phyloP scores from a whole-genome alignment of 805 yeast genomes.

The Maudiozyma pseudohumilis region DNA sequence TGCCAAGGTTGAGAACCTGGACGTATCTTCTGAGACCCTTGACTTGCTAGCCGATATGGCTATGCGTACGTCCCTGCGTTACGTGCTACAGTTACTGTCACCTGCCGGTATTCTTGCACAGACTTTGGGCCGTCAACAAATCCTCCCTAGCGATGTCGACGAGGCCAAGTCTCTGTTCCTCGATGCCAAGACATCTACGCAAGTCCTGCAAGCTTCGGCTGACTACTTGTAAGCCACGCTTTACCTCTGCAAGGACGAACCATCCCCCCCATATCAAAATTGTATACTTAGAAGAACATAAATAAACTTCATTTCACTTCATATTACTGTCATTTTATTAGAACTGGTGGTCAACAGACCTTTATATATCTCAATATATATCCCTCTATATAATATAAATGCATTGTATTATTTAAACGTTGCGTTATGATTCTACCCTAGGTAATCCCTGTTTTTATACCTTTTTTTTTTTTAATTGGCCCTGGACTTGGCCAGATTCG shows the following conservation, averaged over 20 bases:
- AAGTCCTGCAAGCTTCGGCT: slow-evolving; percentile 39
- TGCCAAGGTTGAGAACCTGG: slow-evolving; percentile 65
- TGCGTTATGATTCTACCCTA: too few relatives aligned
- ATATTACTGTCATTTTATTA: too few relatives aligned
- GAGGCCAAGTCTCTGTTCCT: slow-evolving; percentile 76
- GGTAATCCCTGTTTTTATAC: too few relatives aligned
- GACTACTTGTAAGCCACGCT: slow-evolving; percentile 32
- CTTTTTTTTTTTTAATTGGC: not conserved
- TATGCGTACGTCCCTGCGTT: slow-evolving; percentile 70
- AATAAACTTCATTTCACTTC: too few relatives aligned
- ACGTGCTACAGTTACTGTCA: slow-evolving; percentile 80
- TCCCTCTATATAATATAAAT: too few relatives aligned
- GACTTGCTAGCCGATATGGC: slow-evolving; percentile 69
- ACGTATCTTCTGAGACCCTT: slow-evolving; percentile 58
- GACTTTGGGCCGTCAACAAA: slow-evolving; percentile 60
- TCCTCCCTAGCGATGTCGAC: slow-evolving; percentile 61
- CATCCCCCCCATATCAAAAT: too few relatives aligned
- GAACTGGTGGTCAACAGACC: too few relatives aligned
- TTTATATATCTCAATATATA: too few relatives aligned
- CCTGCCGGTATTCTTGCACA: slow-evolving; percentile 82
- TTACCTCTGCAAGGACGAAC: too few relatives aligned
- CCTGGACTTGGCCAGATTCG: slow-evolving; percentile 49
- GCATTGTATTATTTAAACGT: too few relatives aligned
- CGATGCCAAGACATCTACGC: slow-evolving; percentile 76
- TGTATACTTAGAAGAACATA: too few relatives aligned